Percentiles rank a stretch among this genome's conserved stretches.
These are phyloP conservation scores for Pseudopyricularia cyperi DNA, from an alignment of 2,329 filamentous ascomycete species.

Conservation along the genomic window DNA sequence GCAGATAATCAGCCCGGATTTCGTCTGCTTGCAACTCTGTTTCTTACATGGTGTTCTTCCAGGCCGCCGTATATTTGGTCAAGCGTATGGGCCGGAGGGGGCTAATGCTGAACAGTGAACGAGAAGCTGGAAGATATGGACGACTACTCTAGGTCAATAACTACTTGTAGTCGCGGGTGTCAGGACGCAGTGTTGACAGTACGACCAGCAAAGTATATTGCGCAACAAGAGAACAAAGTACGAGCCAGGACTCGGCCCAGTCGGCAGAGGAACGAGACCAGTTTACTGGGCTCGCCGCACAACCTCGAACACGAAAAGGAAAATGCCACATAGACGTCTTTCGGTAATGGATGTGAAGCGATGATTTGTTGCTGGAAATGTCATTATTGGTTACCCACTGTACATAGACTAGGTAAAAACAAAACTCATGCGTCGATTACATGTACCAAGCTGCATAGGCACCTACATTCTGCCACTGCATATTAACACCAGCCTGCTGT, in stretches of 20 bases:
- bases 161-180: background rate
- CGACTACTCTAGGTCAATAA: background rate
- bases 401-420: background rate
- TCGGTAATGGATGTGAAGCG: background rate
- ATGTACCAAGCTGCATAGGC: no score
- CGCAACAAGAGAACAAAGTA: background rate
- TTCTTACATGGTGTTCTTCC: conserved; percentile 15
- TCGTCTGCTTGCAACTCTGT: conserved; percentile 33
- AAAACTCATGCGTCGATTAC: no score
- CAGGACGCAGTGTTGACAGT: background rate
- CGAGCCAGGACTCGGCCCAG: background rate
- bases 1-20: conserved; percentile 33
- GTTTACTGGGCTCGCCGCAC: no score
- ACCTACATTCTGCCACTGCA: no score
- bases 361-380: background rate
- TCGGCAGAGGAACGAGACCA: background rate
- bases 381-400: background rate
- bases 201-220: background rate
- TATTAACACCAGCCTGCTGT: no score
- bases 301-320: background rate
- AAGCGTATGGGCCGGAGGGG: conserved; percentile 36
- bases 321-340: background rate
- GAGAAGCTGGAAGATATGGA: conserved; percentile 3
- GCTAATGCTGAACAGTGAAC: conserved; percentile 31
- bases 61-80: conserved; percentile 14